Conservation (phyloP, 106 monocot species). For the Dactylorhiza incarnata region DNA sequence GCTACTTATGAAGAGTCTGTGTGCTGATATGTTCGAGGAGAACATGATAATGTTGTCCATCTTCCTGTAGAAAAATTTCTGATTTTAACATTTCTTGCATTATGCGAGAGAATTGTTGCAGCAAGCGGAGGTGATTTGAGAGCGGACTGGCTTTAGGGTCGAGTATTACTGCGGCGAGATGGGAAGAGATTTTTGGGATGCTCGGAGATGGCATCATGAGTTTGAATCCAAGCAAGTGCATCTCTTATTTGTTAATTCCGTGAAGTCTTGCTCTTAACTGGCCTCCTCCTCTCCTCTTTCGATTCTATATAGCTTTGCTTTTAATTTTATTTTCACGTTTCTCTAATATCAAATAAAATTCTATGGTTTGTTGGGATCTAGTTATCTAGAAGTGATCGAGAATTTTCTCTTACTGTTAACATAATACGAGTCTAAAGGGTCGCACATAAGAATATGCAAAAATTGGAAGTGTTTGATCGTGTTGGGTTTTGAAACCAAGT, state of each 20-base stretch:
- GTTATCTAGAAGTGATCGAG: too few species aligned
- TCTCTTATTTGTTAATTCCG: neutral
- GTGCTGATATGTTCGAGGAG: conserved; percentile 44
- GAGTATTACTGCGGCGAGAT: conserved; percentile 99
- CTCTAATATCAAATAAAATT: too few species aligned
- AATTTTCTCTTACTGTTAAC: too few species aligned
- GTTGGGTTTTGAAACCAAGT: too few species aligned
- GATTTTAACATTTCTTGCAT: neutral
- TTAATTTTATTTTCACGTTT: too few species aligned
- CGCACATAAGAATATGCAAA: too few species aligned
- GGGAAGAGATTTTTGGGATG: conserved; percentile 99
- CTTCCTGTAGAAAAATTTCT: too few species aligned
- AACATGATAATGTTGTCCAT: conserved; percentile 81
- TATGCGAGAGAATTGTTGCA: conserved; percentile 16
- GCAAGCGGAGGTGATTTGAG: conserved; percentile 98
- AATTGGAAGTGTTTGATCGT: too few species aligned
- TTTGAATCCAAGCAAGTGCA: conserved; percentile 88
- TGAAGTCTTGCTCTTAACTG: too few species aligned
- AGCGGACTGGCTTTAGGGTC: conserved; percentile 76
- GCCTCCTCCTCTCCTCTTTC: neutral
- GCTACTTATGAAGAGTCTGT: conserved; percentile 73
- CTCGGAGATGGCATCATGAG: conserved; percentile 86
- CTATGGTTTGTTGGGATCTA: too few species aligned
- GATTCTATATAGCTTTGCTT: neutral
- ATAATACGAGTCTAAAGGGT: too few species aligned